Evolutionary conservation across 805 yeast genomes (phyloP), one percentile per base, ranked within the genome.

Genomic region (Metschnikowia anglica): DNA sequence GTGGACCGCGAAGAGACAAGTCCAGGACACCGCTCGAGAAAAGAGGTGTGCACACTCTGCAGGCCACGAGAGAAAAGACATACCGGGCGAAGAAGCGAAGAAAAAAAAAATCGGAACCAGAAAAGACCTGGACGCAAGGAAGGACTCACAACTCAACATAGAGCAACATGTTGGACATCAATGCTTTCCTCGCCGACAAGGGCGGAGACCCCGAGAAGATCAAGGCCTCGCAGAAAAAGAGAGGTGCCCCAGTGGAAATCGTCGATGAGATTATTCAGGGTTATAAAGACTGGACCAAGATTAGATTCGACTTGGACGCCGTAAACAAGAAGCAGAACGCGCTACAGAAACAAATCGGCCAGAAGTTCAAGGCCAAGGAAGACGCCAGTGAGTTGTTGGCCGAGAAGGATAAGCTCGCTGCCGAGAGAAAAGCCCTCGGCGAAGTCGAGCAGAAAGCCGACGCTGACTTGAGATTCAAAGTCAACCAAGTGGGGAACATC

Each of bases 121-220:
- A 25, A 25, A 25, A 25, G 4, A 11, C 28, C n/a, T 25, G 28
- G 10, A 25, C 10, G 5, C 28, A 9, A 5, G n/a, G n/a, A n/a
- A n/a, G n/a, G n/a, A 25, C 28, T 5, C 10, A 25, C 20, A 17
- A n/a, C 34, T 13, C 6, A 13, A 19, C 34, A 29, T 11, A 32
- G 3, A n/a, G 11, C n/a, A 35, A 13, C 10, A 91, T 93, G 99
- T 81, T 93, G 70, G 99, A 93, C 67, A 88, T 93, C 54, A 74
- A 84, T 53, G 85, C 86, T 62, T 93, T 93, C 65, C 83, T 93
- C 56, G 96, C 83, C 56, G 99, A 93, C 63, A 91, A 89, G 70
- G 99, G 99, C 46, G 99, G 99, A 50, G 80, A 90, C 66, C 97
- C 99, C 32, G 91, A 90, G 55, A 73, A 73, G 41, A 88, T 93